Percentiles rank a stretch among this genome's conserved stretches.
phyloP scores from a whole-genome alignment of 768 basidiomycete genomes.

The Boletus speciosus region DNA sequence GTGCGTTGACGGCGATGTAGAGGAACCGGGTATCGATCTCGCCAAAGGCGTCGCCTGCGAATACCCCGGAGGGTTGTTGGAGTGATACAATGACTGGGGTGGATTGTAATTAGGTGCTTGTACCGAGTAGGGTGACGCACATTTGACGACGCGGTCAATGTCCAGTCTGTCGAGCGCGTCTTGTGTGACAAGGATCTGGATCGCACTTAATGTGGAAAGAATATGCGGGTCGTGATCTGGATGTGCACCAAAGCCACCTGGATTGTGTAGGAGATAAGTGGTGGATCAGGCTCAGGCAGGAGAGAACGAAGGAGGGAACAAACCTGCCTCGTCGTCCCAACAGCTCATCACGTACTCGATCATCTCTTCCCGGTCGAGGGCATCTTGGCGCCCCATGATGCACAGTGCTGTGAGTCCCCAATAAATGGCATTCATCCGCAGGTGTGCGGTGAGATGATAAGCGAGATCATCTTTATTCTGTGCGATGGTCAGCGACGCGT shows the following conservation, averaged over 20 bases:
- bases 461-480: conserved; percentile 80
- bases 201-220: conserved; percentile 81
- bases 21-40: conserved; percentile 90
- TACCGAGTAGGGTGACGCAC: conserved; percentile 40
- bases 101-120: background rate
- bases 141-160: conserved; percentile 64
- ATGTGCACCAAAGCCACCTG: conserved; percentile 90
- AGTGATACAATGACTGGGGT: conserved; percentile 73
- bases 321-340: conserved; percentile 88
- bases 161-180: conserved; percentile 75
- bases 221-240: conserved; percentile 93
- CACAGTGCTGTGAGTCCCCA: conserved; percentile 92
- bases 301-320: conserved; percentile 7
- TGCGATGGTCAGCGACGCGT: conserved; percentile 1
- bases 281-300: conserved; percentile 1
- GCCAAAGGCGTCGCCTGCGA: conserved; percentile 89
- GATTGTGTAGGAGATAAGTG: background rate
- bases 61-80: conserved; percentile 83
- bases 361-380: conserved; percentile 79
- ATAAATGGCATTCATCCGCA: conserved; percentile 93
- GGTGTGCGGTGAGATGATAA: conserved; percentile 89
- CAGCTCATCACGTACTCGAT: conserved; percentile 89
- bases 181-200: conserved; percentile 88
- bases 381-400: conserved; percentile 74
- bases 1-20: conserved; percentile 80